Conservation (phyloP, 73 alveolate genomes). For the Paramecium octaurelia region DNA sequence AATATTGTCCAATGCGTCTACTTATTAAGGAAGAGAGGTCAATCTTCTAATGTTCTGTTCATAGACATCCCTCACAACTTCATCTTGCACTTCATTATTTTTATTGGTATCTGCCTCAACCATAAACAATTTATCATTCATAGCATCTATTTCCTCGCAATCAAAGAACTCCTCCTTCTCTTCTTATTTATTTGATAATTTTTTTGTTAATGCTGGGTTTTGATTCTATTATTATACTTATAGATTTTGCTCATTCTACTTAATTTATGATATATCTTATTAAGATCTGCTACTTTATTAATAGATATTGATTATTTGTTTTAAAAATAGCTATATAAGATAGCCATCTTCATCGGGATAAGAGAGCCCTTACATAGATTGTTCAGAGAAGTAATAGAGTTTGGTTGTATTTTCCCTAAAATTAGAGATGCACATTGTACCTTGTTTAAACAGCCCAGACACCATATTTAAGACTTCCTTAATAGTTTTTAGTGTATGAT, state of each 20-base stretch:
- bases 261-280: not conserved
- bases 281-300: not conserved
- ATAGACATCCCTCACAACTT: not conserved
- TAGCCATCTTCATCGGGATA: not conserved
- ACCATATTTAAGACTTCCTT: not conserved
- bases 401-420: not conserved
- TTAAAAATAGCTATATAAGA: not conserved
- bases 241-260: not conserved
- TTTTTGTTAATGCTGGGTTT: not conserved
- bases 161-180: not conserved
- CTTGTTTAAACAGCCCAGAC: not conserved
- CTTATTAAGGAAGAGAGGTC: not conserved
- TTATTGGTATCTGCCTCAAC: not conserved
- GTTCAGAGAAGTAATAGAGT: not conserved
- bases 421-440: not conserved
- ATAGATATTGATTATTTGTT: not conserved
- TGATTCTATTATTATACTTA: not conserved
- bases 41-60: not conserved
- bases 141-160: not conserved
- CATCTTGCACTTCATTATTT: not conserved
- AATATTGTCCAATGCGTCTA: not conserved
- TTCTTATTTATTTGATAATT: not conserved
- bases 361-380: not conserved
- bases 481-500: not conserved
- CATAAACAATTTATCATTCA: slow-evolving; percentile 25